Percentiles rank a stretch among this genome's conserved stretches.
Evolutionary conservation across 768 basidiomycete species (phyloP).

Genomic region (Sarcodon aspratus): DNA sequence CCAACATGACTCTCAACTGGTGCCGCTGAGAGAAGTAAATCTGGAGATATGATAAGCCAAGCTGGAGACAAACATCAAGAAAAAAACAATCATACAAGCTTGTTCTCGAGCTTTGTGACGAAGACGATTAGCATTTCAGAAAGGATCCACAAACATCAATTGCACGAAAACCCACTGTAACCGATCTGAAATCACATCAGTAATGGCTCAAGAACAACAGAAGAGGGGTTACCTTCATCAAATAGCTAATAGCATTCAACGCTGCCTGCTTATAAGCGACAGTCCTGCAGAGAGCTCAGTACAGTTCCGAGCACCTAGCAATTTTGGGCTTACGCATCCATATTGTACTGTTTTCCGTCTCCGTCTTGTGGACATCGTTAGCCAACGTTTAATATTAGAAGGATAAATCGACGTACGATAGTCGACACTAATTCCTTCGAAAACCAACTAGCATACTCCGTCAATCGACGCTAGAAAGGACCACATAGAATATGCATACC

Average conservation of each 20-base stretch:
- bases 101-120: conserved; percentile 53
- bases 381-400: background rate
- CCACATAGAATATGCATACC: no score
- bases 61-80: background rate
- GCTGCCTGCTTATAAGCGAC: conserved; percentile 78
- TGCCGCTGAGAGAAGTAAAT: conserved; percentile 57
- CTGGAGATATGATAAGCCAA: conserved; percentile 18
- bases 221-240: conserved; percentile 39
- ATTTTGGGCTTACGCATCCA: conserved; percentile 47
- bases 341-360: conserved; percentile 63
- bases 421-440: conserved; percentile 68
- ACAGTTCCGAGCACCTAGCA: background rate
- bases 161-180: conserved; percentile 39
- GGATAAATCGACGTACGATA: conserved; percentile 31
- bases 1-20: conserved; percentile 62
- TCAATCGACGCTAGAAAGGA: no score
- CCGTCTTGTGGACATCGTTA: conserved; percentile 33
- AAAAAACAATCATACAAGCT: conserved; percentile 34
- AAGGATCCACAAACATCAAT: background rate
- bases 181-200: conserved; percentile 34
- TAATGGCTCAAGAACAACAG: background rate
- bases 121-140: background rate
- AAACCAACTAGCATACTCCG: conserved; percentile 36
- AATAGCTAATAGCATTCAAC: conserved; percentile 62
- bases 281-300: conserved; percentile 27